phyloP scores from a whole-genome alignment of 2,329 filamentous ascomycete species.

The Phaeomoniella chlamydospora region DNA sequence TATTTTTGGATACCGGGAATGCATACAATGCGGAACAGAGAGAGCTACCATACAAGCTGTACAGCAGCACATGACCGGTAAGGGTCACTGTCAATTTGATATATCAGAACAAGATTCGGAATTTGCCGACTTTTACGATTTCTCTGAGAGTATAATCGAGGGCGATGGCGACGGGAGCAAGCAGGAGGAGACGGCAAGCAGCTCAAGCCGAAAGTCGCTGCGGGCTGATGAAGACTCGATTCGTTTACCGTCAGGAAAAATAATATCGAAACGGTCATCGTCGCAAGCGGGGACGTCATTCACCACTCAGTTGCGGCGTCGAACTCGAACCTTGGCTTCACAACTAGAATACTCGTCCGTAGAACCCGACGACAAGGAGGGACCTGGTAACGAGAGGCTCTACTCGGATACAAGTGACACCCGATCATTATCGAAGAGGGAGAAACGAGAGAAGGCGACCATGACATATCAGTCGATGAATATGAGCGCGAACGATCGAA shows the following conservation, averaged over 20 bases:
- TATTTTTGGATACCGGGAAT: conserved; percentile 34
- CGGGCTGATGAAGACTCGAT: not conserved
- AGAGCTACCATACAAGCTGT: conserved; percentile 28
- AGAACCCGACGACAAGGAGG: not conserved
- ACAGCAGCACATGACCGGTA: conserved; percentile 37
- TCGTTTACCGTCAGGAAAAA: not conserved
- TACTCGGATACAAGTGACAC: not conserved
- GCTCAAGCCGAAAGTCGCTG: not conserved
- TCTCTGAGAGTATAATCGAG: conserved; percentile 2
- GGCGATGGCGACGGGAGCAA: not conserved
- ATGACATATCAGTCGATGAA: conserved; percentile 12
- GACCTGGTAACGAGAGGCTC: not conserved
- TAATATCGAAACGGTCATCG: not conserved
- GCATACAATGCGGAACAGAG: conserved; percentile 33
- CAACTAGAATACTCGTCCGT: not conserved
- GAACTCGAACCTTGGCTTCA: not conserved
- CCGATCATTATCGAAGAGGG: not conserved
- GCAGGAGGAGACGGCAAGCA: not conserved
- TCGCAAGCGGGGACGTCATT: not conserved
- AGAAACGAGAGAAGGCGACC: not conserved
- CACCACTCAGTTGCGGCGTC: not conserved
- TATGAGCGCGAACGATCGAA: conserved; percentile 14
- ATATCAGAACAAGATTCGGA: conserved; percentile 21
- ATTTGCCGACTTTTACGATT: conserved; percentile 27
- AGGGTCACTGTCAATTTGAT: conserved; percentile 33